Base-by-base conservation (phyloP, 2,329 filamentous ascomycete genomes). In the Xylaria sp. region DNA sequence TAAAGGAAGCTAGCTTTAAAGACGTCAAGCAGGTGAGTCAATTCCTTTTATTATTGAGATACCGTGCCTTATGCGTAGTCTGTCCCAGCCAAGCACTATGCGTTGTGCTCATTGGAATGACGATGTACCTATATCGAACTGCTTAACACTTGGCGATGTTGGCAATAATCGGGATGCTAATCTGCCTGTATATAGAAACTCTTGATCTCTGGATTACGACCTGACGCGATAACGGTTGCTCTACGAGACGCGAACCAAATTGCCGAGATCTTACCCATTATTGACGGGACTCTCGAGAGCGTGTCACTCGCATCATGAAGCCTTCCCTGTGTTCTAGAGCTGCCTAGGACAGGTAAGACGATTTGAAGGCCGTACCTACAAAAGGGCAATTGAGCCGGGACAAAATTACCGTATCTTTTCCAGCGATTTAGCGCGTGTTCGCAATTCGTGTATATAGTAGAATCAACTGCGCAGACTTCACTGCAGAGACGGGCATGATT, bases 1-100 rank as follows among this genome's bases (percentile, higher is more conserved):
- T 90, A n/a, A 89, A 91, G 74, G 94, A 99, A 80, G 90, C 90
- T 54, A 84, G 80, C 56, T 97, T 96, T 75, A 89, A 89, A 28
- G 87, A 87, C 35, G 87, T 97, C 11, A 89, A 89, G 75, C 82
- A 84, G 81, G 90, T 91, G 76, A 73, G 85, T 78, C 54, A 3
- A 4, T 4, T 45, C 7, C 40, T 19, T 28, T 8, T 33, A 17
- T 56, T 4, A 15, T 55, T 54, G n/a, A n/a, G n/a, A n/a, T 40
- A 42, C n/a, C 19, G 46, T 62, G 17, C 37, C n/a, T 50, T 38
- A 40, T 31, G 19, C 9, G 28, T 46, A n/a, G 21, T 46, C 23
- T n/a, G 3, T 6, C 4, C 11, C 11, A 40, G 37, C 3, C 37
- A 15, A n/a, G n/a, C n/a, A n/a, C n/a, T n/a, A n/a, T n/a, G n/a